A percentile compares a stretch with the other conserved stretches of the same genome.
phyloP scores from a whole-genome alignment of 2,329 filamentous ascomycete species.

The Pyrenophora graminea region DNA sequence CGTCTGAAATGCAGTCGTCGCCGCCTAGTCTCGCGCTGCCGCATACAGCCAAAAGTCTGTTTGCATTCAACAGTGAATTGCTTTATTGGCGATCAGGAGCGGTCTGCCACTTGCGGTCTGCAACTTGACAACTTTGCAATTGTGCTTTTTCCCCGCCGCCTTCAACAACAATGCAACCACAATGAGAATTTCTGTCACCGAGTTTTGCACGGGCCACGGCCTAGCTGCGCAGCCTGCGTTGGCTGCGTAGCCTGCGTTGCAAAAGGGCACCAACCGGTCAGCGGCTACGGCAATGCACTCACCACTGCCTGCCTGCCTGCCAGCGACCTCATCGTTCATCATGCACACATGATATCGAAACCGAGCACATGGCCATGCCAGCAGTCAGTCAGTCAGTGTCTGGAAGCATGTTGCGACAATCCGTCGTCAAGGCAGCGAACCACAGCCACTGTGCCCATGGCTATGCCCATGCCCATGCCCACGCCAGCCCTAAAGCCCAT shows the following conservation, averaged over 20 bases:
- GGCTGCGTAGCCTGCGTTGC: too few species aligned
- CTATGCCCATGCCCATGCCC: conserved; percentile 15
- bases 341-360: conserved; percentile 9
- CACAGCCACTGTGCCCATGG: conserved; percentile 16
- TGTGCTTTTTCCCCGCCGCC: conserved; percentile 6
- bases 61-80: conserved; percentile 12
- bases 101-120: conserved; percentile 21
- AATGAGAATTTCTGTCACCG: conserved; percentile 3
- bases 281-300: conserved; percentile 3
- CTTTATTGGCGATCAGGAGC: conserved; percentile 17
- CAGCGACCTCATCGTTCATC: conserved; percentile 5
- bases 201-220: conserved; percentile 6
- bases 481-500: conserved; percentile 29
- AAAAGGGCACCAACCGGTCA: background rate
- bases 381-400: background rate
- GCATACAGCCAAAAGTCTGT: background rate
- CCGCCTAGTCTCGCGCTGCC: background rate
- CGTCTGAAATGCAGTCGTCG: conserved; percentile 2
- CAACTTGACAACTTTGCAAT: conserved; percentile 11
- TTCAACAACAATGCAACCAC: conserved; percentile 1
- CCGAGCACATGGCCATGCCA: conserved; percentile 16
- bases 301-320: background rate
- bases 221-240: too few species aligned
- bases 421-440: conserved; percentile 11
- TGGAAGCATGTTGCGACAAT: conserved; percentile 19